phyloP scores from a whole-genome alignment of 2,329 filamentous ascomycete genomes.

The Cercospora brassicicola region DNA sequence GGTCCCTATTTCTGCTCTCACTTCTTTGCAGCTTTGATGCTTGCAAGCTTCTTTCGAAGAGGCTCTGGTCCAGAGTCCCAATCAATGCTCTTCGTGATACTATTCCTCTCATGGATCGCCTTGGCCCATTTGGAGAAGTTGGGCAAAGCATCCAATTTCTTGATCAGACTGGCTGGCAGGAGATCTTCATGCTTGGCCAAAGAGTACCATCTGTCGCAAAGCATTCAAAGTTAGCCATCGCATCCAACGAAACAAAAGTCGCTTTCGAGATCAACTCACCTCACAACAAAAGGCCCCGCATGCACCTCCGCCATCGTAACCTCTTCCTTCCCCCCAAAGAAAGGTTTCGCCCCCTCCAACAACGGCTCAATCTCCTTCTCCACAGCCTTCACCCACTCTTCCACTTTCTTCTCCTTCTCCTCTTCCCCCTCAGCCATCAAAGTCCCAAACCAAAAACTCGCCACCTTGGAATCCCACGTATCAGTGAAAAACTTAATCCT shows the following conservation, averaged over 20 bases:
- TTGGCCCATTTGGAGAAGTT: constrained; percentile 44
- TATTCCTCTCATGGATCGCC: constrained; percentile 47
- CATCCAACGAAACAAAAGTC: background rate
- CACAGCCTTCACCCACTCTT: constrained; percentile 57
- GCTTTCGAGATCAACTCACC: constrained; percentile 41
- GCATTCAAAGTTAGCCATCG: background rate
- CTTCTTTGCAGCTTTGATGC: constrained; percentile 31
- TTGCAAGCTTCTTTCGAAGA: constrained; percentile 47
- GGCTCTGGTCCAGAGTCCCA: constrained; percentile 43
- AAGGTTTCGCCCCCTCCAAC: constrained; percentile 51
- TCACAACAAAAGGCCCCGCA: constrained; percentile 66
- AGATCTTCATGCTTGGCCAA: constrained; percentile 57
- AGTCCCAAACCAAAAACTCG: constrained; percentile 47
- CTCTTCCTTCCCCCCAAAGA: constrained; percentile 49
- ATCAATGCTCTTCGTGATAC: constrained; percentile 61
- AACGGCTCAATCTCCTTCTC: constrained; percentile 73
- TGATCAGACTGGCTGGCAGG: constrained; percentile 52
- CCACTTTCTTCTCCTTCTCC: constrained; percentile 52
- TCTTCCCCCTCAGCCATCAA: constrained; percentile 47
- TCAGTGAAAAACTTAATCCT: constrained; percentile 72
- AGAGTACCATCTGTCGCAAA: constrained; percentile 62
- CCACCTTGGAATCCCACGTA: constrained; percentile 64
- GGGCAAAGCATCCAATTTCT: constrained; percentile 58
- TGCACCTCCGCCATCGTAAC: constrained; percentile 74
- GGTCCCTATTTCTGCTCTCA: background rate